Base-by-base conservation (phyloP, 495 filamentous ascomycete genomes). In the Penicillium dipodomyicola region DNA sequence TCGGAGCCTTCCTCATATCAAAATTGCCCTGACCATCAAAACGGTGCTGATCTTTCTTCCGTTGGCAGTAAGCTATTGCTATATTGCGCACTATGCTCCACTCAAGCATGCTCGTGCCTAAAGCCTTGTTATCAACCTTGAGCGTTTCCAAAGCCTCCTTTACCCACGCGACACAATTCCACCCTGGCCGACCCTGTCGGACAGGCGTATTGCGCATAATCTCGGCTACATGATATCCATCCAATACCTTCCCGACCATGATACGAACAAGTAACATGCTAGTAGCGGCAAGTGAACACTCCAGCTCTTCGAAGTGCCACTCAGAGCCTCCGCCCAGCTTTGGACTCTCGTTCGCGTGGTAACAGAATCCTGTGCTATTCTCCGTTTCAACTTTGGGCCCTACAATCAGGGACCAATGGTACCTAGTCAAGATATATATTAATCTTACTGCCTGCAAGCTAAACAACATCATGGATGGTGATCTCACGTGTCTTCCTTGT, bases 151-250 rank as follows among this genome's bases (percentile, higher is more conserved):
- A 46, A 4, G 74, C 77, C 42, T 77, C 69, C 45, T 68, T 62
- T 12, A 77, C 69, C 79, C 74, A 82, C 11, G 27, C 29, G 0
- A 72, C 65, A 58, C 73, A 80, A 46, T 74, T 77, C 71, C 71
- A 81, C 12, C 62, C 68, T 14, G 45, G 40, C 33, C 71, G 47
- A 29, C 58, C 58, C 53, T 68, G 63, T 35, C 62, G 45, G 27
- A 79, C 62, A 35, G 74, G 70, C 6, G 64, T 68, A 12, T 52
- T 65, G 42, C 63, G 63, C 19, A 80, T 45, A 19, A 73, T 67
- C 8, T 65, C 52, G 5, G 65, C 50, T 32, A 73, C 48, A 5
- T 63, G 65, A 17, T 59, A 35, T 48, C 56, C 54, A 48, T 80
- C 61, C 42, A 57, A 54, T 25, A 80, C 62, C 57, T 81, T 80